Base-by-base conservation (phyloP, 2,329 filamentous ascomycete genomes). In the Calonectria montana region DNA sequence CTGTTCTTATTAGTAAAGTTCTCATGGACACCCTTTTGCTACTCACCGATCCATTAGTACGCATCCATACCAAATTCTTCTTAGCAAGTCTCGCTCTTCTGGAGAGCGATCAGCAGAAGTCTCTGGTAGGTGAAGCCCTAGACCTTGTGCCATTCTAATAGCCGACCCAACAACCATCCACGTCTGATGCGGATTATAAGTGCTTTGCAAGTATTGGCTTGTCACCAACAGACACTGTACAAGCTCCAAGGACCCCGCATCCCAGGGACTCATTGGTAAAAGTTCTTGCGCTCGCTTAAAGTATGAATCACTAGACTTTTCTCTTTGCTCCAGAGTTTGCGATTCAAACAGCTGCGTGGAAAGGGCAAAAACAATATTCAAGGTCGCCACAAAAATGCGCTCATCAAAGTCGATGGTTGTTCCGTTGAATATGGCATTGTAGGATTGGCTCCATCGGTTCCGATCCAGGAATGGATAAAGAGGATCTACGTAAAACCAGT, bases 81-180 rank as follows among this genome's bases (percentile, higher is more conserved):
- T 73, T 1, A 80, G 29, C 0, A 82, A 66, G 21, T 83, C 80
- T 27, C 75, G 73, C 25, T 83, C 79, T 0, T 63, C 71, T 4
- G 62, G n/a, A 27, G 74, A 43, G 0, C 74, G 73, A 13, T 74
- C 71, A 0, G 79, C 78, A 0, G 81, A 80, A 0, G 84, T 85
- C 45, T 86, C 83, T 0, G 83, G 80, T 3, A 87, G 75, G 62
- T 88, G 86, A 31, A 88, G 76, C 0, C 86, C 87, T 3, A 88
- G 68, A 0, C 86, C 84, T 62, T 88, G 85, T 0, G 87, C 87
- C 18, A 84, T 87, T 1, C 86, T 81, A 18, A 88, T 83, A 0
- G 86, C 86, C 4, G 85, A 79, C 0, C 86, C 86, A 0, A 86
- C 84, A 5, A 86, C 82, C 78, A 88, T 87, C 87, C 87, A 88